phyloP scores from a whole-genome alignment of 306 rosid species.

The Luffa acutangula region DNA sequence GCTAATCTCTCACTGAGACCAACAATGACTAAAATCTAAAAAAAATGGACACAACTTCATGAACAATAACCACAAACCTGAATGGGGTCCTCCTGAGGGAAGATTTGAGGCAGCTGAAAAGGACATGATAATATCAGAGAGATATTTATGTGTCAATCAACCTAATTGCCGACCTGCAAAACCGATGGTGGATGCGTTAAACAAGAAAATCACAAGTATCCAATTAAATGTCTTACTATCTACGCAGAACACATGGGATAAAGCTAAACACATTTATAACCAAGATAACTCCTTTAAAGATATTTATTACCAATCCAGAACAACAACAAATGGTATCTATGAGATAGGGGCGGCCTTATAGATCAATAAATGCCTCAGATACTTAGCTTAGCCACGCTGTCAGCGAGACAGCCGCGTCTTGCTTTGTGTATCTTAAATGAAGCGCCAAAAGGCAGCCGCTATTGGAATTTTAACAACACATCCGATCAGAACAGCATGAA shows the following conservation, averaged over 20 bases:
- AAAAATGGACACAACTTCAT: neutral
- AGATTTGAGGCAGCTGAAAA: slow-evolving; percentile 41
- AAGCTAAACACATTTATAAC: slow-evolving; percentile 10
- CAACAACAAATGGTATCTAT: neutral
- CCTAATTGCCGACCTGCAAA: slow-evolving; percentile 12
- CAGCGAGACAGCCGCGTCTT: slow-evolving; percentile 1
- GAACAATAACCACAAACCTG: slow-evolving; percentile 43
- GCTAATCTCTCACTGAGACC: neutral
- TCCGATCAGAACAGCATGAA: slow-evolving; percentile 3
- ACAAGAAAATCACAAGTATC: slow-evolving; percentile 12
- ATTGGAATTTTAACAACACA: slow-evolving; percentile 8
- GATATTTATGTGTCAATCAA: slow-evolving; percentile 12
- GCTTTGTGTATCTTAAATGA: slow-evolving; percentile 14
- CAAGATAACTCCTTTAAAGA: neutral
- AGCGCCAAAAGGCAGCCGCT: neutral
- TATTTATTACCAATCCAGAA: neutral
- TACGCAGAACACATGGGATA: slow-evolving; percentile 13
- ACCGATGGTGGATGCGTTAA: slow-evolving; percentile 3
- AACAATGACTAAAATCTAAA: neutral
- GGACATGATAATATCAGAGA: slow-evolving; percentile 29
- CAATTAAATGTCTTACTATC: slow-evolving; percentile 17
- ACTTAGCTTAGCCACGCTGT: neutral
- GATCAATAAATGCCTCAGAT: neutral
- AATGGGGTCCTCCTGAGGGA: slow-evolving; percentile 21
- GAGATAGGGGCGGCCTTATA: neutral